A percentile compares a stretch with the other conserved stretches of the same genome.
These are phyloP conservation scores for Irpex sp. DNA, from an alignment of 1,284 basidiomycete species.

Conservation along the genomic window DNA sequence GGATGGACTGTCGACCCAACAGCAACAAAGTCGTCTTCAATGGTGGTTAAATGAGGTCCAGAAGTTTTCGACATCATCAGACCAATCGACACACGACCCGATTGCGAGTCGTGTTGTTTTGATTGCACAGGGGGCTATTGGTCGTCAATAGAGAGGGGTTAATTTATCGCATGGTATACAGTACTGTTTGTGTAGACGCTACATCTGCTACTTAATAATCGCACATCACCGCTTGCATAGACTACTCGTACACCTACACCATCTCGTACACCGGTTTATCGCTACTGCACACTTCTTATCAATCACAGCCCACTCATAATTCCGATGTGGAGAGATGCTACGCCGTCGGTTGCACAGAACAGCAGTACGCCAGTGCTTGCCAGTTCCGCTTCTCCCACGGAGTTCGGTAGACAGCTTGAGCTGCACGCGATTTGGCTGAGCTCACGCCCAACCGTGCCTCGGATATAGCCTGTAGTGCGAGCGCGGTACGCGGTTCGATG, in stretches of 20 bases:
- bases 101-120: slow-evolving; percentile 40
- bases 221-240: not conserved
- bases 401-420: slow-evolving; percentile 1
- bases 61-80: slow-evolving; percentile 16
- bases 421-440: not conserved
- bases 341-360: not conserved
- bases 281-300: too few species aligned
- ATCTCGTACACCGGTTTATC: too few species aligned
- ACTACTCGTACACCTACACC: too few species aligned
- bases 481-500: slow-evolving; percentile 31
- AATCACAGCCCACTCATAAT: too few species aligned
- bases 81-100: slow-evolving; percentile 26
- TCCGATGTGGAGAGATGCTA: too few species aligned
- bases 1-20: slow-evolving; percentile 34
- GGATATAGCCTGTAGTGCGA: slow-evolving; percentile 42
- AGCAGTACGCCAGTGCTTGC: slow-evolving; percentile 6
- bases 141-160: slow-evolving; percentile 13
- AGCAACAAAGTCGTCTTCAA: slow-evolving; percentile 44
- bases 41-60: slow-evolving; percentile 56
- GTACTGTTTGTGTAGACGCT: not conserved
- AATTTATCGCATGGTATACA: slow-evolving; percentile 1
- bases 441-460: slow-evolving; percentile 19
- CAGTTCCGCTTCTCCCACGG: slow-evolving; percentile 7
- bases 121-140: slow-evolving; percentile 27
- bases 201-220: not conserved